phyloP scores from a whole-genome alignment of 768 basidiomycete species.

The Naganishia kalamii region DNA sequence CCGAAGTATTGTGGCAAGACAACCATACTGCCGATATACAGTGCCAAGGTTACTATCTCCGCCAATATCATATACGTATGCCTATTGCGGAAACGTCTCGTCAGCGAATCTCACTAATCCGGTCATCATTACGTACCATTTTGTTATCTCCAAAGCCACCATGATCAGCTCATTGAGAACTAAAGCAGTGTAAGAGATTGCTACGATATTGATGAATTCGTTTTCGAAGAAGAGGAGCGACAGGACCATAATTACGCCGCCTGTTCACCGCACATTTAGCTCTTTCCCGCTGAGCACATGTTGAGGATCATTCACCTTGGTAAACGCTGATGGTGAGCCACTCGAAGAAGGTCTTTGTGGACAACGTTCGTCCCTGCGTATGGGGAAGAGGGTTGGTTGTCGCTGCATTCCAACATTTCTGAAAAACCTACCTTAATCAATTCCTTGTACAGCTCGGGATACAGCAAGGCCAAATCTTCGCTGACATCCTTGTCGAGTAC shows the following conservation, averaged over 20 bases:
- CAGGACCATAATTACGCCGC: slow-evolving; percentile 97
- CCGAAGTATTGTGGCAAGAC: slow-evolving; percentile 97
- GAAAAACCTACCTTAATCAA: slow-evolving; percentile 69
- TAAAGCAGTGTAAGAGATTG: slow-evolving; percentile 93
- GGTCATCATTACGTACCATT: slow-evolving; percentile 59
- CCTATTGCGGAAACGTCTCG: slow-evolving; percentile 50
- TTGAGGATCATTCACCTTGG: slow-evolving; percentile 59
- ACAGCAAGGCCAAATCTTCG: slow-evolving; percentile 87
- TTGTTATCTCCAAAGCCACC: slow-evolving; percentile 96
- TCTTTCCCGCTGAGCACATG: slow-evolving; percentile 21
- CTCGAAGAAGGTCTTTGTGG: slow-evolving; percentile 96
- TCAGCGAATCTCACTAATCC: background rate
- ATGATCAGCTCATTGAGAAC: slow-evolving; percentile 96
- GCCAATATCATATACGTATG: slow-evolving; percentile 92
- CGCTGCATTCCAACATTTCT: background rate
- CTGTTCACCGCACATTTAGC: slow-evolving; percentile 48
- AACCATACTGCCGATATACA: slow-evolving; percentile 84
- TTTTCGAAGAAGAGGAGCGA: slow-evolving; percentile 92
- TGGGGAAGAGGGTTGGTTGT: background rate
- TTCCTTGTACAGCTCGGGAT: slow-evolving; percentile 97
- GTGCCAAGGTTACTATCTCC: slow-evolving; percentile 75
- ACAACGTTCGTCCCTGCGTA: slow-evolving; percentile 76
- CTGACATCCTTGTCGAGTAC: slow-evolving; percentile 93
- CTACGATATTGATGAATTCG: slow-evolving; percentile 95
- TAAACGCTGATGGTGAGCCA: slow-evolving; percentile 98